Evolutionary conservation across 2,329 filamentous ascomycete genomes (phyloP).

Genomic region (Ophiostoma quercus): DNA sequence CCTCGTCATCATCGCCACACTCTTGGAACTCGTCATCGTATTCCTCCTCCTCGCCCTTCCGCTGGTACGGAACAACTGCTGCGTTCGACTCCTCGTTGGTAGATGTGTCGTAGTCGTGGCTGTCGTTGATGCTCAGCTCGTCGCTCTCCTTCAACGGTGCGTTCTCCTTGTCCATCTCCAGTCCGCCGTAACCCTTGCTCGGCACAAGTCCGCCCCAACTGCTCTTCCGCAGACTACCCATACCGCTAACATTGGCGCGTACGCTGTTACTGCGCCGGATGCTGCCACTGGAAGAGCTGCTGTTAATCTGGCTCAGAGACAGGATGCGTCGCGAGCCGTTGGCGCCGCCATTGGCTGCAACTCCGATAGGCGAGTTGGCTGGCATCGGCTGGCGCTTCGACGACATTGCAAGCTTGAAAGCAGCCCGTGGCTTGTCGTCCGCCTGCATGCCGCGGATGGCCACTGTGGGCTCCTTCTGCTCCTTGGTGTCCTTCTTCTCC

Average conservation of each 20-base stretch:
- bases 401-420: constrained; percentile 51
- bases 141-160: constrained; percentile 52
- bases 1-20: constrained; percentile 29
- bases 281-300: constrained; percentile 60
- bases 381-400: constrained; percentile 46
- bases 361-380: constrained; percentile 39
- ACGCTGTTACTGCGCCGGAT: constrained; percentile 76
- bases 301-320: constrained; percentile 83
- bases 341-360: constrained; percentile 15
- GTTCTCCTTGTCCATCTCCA: constrained; percentile 45
- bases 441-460: background rate
- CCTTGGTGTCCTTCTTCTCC: constrained; percentile 25
- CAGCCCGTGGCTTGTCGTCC: constrained; percentile 34
- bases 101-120: constrained; percentile 18
- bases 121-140: constrained; percentile 36
- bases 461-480: background rate
- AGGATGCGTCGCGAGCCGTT: constrained; percentile 72
- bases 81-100: constrained; percentile 17
- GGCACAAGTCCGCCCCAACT: constrained; percentile 58
- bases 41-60: background rate
- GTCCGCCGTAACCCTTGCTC: constrained; percentile 47
- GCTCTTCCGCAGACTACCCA: constrained; percentile 53
- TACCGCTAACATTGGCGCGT: constrained; percentile 51
- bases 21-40: constrained; percentile 16
- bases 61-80: constrained; percentile 22